Evolutionary conservation across 2,329 filamentous ascomycete species (phyloP).

Genomic region (Cladobotryum protrusum): DNA sequence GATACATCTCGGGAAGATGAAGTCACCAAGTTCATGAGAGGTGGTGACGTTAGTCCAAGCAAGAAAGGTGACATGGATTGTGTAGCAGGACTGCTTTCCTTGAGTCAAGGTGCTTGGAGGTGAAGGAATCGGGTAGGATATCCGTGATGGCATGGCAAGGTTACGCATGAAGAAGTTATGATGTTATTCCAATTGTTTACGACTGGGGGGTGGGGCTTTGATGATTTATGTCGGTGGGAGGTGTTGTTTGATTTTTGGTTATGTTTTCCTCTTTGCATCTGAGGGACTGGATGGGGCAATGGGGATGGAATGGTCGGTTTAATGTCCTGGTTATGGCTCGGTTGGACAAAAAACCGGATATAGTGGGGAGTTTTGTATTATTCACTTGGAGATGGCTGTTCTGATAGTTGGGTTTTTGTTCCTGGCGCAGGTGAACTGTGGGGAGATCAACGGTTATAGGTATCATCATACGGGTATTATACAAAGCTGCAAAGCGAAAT

Average conservation of each 20-base stretch:
- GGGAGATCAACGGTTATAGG: neutral
- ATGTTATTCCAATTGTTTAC: neutral
- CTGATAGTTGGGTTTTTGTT: neutral
- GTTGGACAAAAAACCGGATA: neutral
- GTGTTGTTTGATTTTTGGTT: constrained; percentile 2
- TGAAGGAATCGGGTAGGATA: constrained; percentile 24
- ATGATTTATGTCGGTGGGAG: neutral
- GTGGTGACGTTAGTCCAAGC: constrained; percentile 56
- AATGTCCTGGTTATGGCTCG: neutral
- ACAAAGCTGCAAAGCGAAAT: neutral
- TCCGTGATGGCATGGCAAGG: constrained; percentile 1
- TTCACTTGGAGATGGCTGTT: neutral
- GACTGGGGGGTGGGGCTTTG: neutral
- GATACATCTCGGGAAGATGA: constrained; percentile 43
- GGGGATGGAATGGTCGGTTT: neutral
- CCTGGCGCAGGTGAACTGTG: neutral
- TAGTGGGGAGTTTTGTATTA: neutral
- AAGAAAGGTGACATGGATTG: constrained; percentile 81
- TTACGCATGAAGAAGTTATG: neutral
- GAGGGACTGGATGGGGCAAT: neutral
- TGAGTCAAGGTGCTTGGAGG: constrained; percentile 90
- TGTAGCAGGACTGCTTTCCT: constrained; percentile 77
- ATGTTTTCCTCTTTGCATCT: neutral
- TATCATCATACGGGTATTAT: neutral
- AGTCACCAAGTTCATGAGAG: constrained; percentile 67